A percentile compares a stretch with the other conserved stretches of the same genome.
Conservation (phyloP, 202 grass and related monocot species). For the Elaeis oleifera region DNA sequence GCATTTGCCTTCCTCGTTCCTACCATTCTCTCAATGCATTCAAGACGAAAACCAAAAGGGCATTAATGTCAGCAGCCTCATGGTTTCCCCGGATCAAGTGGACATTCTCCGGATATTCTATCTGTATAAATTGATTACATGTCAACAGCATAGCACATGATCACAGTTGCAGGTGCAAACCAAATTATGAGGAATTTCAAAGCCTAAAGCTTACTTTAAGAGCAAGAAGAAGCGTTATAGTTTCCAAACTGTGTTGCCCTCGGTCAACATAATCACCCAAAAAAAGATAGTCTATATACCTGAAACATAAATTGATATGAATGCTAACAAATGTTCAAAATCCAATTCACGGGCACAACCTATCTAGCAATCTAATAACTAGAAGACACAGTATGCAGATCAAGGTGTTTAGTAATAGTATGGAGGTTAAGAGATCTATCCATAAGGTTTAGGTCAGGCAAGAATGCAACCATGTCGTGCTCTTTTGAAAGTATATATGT, state of each 20-base stretch:
- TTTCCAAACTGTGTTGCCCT: conserved; percentile 97
- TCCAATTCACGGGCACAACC: too few species aligned
- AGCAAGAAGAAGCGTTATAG: conserved; percentile 89
- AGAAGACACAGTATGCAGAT: too few species aligned
- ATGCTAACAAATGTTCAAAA: too few species aligned
- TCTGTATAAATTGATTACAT: conserved; percentile 48
- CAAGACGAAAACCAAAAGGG: conserved; percentile 91
- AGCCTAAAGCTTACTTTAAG: conserved; percentile 63
- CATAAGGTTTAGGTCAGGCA: too few species aligned
- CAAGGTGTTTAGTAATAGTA: too few species aligned
- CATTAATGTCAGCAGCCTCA: conserved; percentile 98
- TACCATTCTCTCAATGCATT: conserved; percentile 99
- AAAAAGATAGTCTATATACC: conserved; percentile 99
- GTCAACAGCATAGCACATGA: conserved; percentile 21
- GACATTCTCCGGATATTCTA: conserved; percentile 91
- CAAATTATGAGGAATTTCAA: conserved; percentile 4
- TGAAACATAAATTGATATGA: conserved; percentile 24
- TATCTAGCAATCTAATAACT: too few species aligned
- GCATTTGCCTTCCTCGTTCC: not conserved
- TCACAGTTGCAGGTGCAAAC: too few species aligned
- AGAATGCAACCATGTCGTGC: too few species aligned
- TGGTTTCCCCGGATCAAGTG: conserved; percentile 98
- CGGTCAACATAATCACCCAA: conserved; percentile 98
- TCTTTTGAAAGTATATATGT: too few species aligned
- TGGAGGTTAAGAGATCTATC: too few species aligned